Evolutionary conservation across 2,329 filamentous ascomycete species (phyloP), one percentile per base, ranked within the genome.

Genomic region (Cordyceps tenuipes): DNA sequence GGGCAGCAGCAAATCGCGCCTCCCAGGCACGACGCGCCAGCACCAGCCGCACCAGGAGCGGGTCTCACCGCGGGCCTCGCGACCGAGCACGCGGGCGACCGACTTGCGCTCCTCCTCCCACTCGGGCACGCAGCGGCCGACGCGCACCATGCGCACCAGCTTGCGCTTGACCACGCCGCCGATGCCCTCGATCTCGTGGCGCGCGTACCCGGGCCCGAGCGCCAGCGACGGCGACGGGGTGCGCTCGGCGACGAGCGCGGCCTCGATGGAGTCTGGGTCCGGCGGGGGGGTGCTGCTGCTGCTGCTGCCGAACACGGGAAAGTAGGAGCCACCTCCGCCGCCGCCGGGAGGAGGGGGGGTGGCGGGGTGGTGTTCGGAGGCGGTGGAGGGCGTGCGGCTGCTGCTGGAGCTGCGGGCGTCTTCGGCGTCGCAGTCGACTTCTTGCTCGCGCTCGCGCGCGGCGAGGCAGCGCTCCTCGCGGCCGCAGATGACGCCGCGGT

Each of bases 41-140:
- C 93, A 97, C 92, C 93, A 97, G 0, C 89, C 90, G 72, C 92
- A 97, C 90, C 91, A 96, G 69, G 89, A 91, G 62, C 92, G 81
- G 60, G 85, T 79, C 53, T 75, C 73, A 0, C 90, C 89, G 15
- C 77, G 77, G 58, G 86, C 81, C 73, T 97, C 93, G 26, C 87
- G 77, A 17, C 80, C 79, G 29, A 97, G 76, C 65, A 88, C 87
- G 61, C 81, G 79, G 10, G 57, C 15, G 8, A 36, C 19, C 5
- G 80, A 68, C 2, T 41, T 8, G 60, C 82, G 81, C 73, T 95
- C 90, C 68, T 93, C 90, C 64, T 90, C 88, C 75, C 87, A 91
- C 70, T 96, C 90, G 63, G 88, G 88, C 13, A 97, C 93, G 63
- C 88, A 90, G 5, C 88, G 89, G 1, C 92, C 93, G 0, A 97